Base-by-base conservation (phyloP, 108 stramenopile species). In the Pseudonitzschia multistriata region DNA sequence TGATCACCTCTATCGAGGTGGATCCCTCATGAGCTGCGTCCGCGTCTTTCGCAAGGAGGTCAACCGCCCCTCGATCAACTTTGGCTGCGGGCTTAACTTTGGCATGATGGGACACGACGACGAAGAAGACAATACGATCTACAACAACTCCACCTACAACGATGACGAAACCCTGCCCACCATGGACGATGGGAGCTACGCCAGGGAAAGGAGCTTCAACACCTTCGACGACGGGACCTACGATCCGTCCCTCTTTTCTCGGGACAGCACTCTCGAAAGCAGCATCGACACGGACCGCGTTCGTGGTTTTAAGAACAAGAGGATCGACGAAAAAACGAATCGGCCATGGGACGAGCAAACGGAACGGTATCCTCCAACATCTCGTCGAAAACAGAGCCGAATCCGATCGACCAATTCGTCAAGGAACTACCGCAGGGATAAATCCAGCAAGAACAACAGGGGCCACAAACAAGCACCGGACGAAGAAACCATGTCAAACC, bases 1-100 rank as follows among this genome's bases (percentile, higher is more conserved):
- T 29, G 57, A 59, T 59, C 57, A 59, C 34, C 25, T 59, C 22
- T 59, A 59, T n/a, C 31, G 33, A n/a, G 57, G 57, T 13, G 57
- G 57, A 35, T 59, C 57, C 34, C 33, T 33, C 33, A 59, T 59
- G 57, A 35, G 35, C 35, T 34, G 31, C 34, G 21, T 59, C 31
- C 3, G 57, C 29, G 57, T 59, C 57, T 59, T 59, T n/a, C 57
- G 29, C 3, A 59, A 59, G 31, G 57, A 59, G 34, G 57, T 59
- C 57, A 59, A 35, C 6, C 57, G 57, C 3, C 31, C 50, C 2
- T 24, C 15, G 50, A 7, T 7, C 50, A 52, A 52, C 42, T 45
- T 6, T 45, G 42, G 42, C 5, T 45, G 42, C 42, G 42, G 42
- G 5, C 7, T 45, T 13, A 17, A 17, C 3, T n/a, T n/a, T n/a